A percentile compares a stretch with the other conserved stretches of the same genome.
phyloP scores from a whole-genome alignment of 441 rosid genomes.

The Erodium trifolium region DNA sequence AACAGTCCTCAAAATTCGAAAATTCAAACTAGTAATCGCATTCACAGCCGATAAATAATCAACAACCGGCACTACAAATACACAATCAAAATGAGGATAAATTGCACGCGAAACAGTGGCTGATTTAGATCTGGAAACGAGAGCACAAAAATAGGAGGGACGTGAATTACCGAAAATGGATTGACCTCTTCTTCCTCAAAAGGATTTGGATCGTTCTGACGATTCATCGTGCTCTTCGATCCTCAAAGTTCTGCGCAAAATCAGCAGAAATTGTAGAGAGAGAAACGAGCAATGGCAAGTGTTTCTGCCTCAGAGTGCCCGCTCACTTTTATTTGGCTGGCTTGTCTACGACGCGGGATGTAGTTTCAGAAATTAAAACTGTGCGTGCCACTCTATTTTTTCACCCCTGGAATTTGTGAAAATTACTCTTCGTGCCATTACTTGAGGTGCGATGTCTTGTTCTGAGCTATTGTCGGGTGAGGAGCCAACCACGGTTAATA shows the following conservation, averaged over 20 bases:
- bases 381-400: neutral
- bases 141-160: too few relatives aligned
- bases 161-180: slow-evolving; percentile 76
- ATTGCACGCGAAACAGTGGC: neutral
- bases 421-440: slow-evolving; percentile 2
- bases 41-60: neutral
- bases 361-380: neutral
- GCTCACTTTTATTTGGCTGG: slow-evolving; percentile 10
- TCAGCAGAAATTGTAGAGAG: neutral
- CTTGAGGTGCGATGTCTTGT: neutral
- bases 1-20: neutral
- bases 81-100: neutral
- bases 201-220: slow-evolving; percentile 79
- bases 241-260: slow-evolving; percentile 26
- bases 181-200: slow-evolving; percentile 92
- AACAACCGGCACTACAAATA: neutral
- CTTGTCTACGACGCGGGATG: slow-evolving; percentile 29
- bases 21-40: neutral
- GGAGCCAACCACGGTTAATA: neutral
- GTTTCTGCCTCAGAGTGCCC: neutral
- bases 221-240: slow-evolving; percentile 44
- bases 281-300: neutral
- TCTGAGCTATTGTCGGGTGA: neutral
- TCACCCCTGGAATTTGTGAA: neutral
- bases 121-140: slow-evolving; percentile 27